Conservation (phyloP, 2,329 filamentous ascomycete species). For the Neonectria sp. region DNA sequence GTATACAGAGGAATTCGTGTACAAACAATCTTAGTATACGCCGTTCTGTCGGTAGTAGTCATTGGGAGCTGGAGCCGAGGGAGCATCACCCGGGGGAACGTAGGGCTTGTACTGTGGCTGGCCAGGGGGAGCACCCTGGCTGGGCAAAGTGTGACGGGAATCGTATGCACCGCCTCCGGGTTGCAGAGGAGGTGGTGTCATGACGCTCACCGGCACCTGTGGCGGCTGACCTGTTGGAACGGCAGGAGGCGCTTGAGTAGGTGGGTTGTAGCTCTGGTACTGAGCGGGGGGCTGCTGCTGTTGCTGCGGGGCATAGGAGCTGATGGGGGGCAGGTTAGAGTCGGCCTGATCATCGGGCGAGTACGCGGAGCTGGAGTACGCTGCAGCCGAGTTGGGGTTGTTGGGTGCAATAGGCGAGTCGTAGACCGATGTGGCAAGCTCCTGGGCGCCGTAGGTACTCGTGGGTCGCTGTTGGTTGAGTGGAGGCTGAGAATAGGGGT, state of each 20-base stretch:
- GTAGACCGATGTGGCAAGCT: slow-evolving; percentile 83
- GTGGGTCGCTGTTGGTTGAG: slow-evolving; percentile 68
- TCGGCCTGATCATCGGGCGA: slow-evolving; percentile 61
- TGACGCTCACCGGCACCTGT: slow-evolving; percentile 47
- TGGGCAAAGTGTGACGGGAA: slow-evolving; percentile 65
- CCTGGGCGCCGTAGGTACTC: slow-evolving; percentile 81
- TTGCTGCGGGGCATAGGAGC: slow-evolving; percentile 50
- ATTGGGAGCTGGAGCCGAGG: slow-evolving; percentile 66
- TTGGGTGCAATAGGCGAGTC: slow-evolving; percentile 78
- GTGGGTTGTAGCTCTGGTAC: slow-evolving; percentile 61
- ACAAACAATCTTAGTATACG: slow-evolving; percentile 46
- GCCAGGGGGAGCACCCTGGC: slow-evolving; percentile 56
- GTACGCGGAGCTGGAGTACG: slow-evolving; percentile 64
- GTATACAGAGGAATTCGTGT: neutral
- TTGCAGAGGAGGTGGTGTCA: slow-evolving; percentile 62
- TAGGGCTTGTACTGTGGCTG: slow-evolving; percentile 74
- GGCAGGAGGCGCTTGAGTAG: slow-evolving; percentile 58
- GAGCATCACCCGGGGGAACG: slow-evolving; percentile 63
- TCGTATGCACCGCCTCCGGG: slow-evolving; percentile 64
- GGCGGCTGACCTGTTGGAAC: slow-evolving; percentile 55
- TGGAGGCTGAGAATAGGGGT: slow-evolving; percentile 62
- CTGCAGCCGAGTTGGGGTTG: slow-evolving; percentile 60
- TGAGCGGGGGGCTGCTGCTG: slow-evolving; percentile 54
- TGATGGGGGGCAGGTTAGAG: slow-evolving; percentile 47
- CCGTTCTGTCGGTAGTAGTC: slow-evolving; percentile 70